Base-by-base conservation (phyloP, 768 basidiomycete species). In the Sistotremastrum niveocremeum region DNA sequence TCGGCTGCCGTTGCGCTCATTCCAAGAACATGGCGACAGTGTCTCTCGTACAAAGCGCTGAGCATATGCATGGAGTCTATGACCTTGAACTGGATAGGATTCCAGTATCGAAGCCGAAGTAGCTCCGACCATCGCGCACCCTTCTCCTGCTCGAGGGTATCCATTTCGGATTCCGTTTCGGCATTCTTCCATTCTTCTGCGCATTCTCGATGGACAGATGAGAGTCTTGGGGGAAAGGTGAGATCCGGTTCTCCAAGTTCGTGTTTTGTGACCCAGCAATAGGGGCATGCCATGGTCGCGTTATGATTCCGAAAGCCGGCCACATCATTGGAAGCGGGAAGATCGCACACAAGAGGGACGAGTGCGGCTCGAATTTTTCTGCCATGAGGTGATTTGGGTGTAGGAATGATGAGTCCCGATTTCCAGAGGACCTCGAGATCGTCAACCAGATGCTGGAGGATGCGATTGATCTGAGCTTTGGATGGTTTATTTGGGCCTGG, bases 1-100 rank as follows among this genome's bases (percentile, higher is more conserved):
- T n/a, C n/a, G n/a, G n/a, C n/a, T n/a, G n/a, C n/a, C n/a, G n/a
- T n/a, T n/a, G n/a, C n/a, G n/a, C n/a, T n/a, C n/a, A n/a, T n/a
- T n/a, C n/a, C n/a, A n/a, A n/a, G n/a, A n/a, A n/a, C n/a, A n/a
- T n/a, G n/a, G n/a, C n/a, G n/a, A n/a, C n/a, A n/a, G n/a, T n/a
- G n/a, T n/a, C n/a, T n/a, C n/a, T n/a, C n/a, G n/a, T n/a, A n/a
- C n/a, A n/a, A n/a, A n/a, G n/a, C n/a, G n/a, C n/a, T n/a, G 2
- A 68, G 49, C n/a, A 58, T 56, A 36, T 69, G 67, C 65, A 70
- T 69, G 1, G 57, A 46, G 44, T 72, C 67, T 6, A 69, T 51
- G 1, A 65, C 51, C 4, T 59, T 41, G 41, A 52, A 62, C 4
- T 46, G 44, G 2, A 56, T 53, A 0, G 61, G 60, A 48, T 70